Conservation (phyloP, 2,329 filamentous ascomycete genomes). For the Ophiostoma tasmaniense region DNA sequence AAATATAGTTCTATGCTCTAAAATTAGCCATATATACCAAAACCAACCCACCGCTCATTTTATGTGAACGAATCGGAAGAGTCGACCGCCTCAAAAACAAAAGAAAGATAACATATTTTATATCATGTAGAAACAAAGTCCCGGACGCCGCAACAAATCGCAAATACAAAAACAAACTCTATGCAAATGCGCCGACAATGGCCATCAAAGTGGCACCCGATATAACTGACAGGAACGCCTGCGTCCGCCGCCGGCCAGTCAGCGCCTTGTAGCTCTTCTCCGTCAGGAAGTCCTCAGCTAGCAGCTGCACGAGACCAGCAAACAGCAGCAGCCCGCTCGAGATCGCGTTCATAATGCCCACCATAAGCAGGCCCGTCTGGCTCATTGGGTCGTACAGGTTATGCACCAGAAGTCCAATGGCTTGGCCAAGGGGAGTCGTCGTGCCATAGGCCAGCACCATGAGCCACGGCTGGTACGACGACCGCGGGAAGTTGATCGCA, state of each 20-base stretch:
- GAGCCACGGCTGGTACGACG: constrained; percentile 69
- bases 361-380: constrained; percentile 67
- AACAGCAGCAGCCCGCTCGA: constrained; percentile 73
- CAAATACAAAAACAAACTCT: constrained; percentile 7
- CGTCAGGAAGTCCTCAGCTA: constrained; percentile 75
- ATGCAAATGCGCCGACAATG: constrained; percentile 64
- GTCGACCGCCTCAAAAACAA: not conserved
- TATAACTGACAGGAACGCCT: constrained; percentile 56
- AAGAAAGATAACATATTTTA: not conserved
- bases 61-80: not conserved
- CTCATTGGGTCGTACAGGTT: constrained; percentile 72
- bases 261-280: constrained; percentile 65
- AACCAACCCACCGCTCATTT: not conserved
- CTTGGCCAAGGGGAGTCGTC: constrained; percentile 75
- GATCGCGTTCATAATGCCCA: constrained; percentile 82
- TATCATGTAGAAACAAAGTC: not conserved
- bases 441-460: constrained; percentile 71
- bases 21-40: not conserved
- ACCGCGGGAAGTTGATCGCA: constrained; percentile 66
- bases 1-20: not conserved
- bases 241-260: constrained; percentile 50
- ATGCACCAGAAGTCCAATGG: constrained; percentile 70
- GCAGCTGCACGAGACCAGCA: constrained; percentile 72
- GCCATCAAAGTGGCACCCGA: constrained; percentile 61
- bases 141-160: not conserved